Percentiles rank a stretch among this genome's conserved stretches.
Evolutionary conservation across 2,329 filamentous ascomycete genomes (phyloP).

Genomic region (Trichoderma sp.): DNA sequence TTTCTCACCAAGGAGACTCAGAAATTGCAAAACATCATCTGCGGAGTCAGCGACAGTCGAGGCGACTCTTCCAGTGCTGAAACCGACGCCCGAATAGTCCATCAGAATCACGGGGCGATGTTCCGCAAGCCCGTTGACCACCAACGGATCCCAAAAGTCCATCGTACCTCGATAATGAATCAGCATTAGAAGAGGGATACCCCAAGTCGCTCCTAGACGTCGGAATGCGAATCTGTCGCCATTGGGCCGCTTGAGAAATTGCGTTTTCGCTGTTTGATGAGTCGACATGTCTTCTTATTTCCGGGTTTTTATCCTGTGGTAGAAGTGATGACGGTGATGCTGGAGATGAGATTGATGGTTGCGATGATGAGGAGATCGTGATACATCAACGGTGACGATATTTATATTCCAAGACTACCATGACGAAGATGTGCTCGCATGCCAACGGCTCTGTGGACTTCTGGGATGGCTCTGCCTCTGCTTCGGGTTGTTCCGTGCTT

Average conservation of each 20-base stretch:
- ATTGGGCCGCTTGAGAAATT: not conserved
- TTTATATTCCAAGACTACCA: not conserved
- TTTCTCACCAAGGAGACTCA: not conserved
- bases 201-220: not conserved
- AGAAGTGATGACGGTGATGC: not conserved
- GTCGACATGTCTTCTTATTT: not conserved
- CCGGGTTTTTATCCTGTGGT: not conserved
- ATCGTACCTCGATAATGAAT: not conserved
- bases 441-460: not conserved
- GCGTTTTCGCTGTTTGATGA: not conserved
- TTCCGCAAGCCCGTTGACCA: not conserved
- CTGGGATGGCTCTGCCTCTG: not conserved
- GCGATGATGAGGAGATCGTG: not conserved
- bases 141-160: not conserved
- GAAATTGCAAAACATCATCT: not conserved
- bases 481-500: not conserved
- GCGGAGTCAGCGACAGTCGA: not conserved
- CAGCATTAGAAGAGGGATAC: not conserved
- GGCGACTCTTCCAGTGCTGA: not conserved
- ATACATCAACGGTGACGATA: not conserved
- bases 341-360: not conserved
- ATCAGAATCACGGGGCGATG: not conserved
- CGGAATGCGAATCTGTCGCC: not conserved
- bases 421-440: not conserved
- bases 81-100: not conserved